A percentile compares a stretch with the other conserved stretches of the same genome.
phyloP scores from a whole-genome alignment of 768 basidiomycete species.

The Polyporus arcularius region DNA sequence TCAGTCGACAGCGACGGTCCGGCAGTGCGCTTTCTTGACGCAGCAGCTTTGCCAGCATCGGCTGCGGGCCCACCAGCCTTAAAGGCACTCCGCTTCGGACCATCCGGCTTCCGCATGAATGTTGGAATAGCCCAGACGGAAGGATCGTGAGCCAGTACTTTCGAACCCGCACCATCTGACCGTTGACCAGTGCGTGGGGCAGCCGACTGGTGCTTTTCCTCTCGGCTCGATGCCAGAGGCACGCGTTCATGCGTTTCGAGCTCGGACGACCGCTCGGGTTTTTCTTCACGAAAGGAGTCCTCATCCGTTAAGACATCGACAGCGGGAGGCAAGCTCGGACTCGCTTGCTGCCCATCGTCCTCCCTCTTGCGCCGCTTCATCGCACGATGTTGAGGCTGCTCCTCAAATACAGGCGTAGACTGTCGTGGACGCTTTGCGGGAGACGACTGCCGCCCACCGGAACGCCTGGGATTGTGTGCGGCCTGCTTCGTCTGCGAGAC shows the following conservation, averaged over 20 bases:
- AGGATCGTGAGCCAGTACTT: constrained; percentile 16
- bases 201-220: too few species aligned
- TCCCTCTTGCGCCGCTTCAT: background rate
- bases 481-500: background rate
- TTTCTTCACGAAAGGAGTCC: constrained; percentile 1
- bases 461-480: background rate
- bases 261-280: background rate
- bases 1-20: background rate
- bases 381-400: constrained; percentile 2
- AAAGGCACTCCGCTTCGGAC: background rate
- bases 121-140: constrained; percentile 18
- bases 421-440: background rate
- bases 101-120: constrained; percentile 13
- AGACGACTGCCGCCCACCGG: background rate
- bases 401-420: background rate
- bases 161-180: background rate
- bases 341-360: background rate
- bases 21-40: background rate
- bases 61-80: too few species aligned
- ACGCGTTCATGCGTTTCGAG: background rate
- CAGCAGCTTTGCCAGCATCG: background rate
- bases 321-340: background rate
- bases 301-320: constrained; percentile 17
- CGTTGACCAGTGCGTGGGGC: background rate
- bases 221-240: too few species aligned